Evolutionary conservation across 2,329 filamentous ascomycete genomes (phyloP).

Genomic region (Rhynchosporium agropyri): DNA sequence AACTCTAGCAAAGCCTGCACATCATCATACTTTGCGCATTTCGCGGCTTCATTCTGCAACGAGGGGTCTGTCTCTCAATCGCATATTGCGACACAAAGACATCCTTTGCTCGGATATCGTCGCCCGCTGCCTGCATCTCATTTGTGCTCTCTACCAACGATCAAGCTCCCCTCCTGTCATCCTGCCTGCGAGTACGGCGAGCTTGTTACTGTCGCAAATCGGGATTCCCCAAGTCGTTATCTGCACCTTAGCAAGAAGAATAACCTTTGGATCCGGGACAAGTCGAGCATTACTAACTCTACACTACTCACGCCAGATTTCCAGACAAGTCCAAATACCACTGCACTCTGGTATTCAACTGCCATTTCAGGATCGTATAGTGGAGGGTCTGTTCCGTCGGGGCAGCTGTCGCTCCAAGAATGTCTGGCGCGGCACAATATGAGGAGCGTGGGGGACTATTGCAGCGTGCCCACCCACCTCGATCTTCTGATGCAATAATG

Average conservation of each 20-base stretch:
- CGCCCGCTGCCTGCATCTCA: conserved; percentile 8
- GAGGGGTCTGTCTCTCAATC: neutral
- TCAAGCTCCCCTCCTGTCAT: neutral
- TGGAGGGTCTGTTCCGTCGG: conserved; percentile 21
- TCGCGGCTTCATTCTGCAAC: conserved; percentile 4
- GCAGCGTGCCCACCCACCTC: conserved; percentile 37
- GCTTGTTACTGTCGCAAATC: conserved; percentile 11
- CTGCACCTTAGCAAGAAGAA: conserved; percentile 5
- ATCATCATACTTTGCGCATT: conserved; percentile 13
- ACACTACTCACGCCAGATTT: conserved; percentile 7
- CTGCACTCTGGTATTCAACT: conserved; percentile 20
- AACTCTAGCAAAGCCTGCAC: conserved; percentile 13
- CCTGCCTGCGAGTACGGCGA: conserved; percentile 9
- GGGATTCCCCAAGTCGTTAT: conserved; percentile 9
- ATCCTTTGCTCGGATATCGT: conserved; percentile 8
- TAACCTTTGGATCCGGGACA: neutral
- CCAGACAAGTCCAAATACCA: conserved; percentile 6
- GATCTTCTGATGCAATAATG: conserved; percentile 35
- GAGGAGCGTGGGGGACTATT: conserved; percentile 46
- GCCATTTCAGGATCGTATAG: conserved; percentile 8
- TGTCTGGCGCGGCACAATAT: conserved; percentile 46
- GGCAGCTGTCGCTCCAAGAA: conserved; percentile 38
- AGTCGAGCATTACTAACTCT: conserved; percentile 8
- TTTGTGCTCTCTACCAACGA: conserved; percentile 16
- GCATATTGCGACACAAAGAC: conserved; percentile 2